These are phyloP conservation scores for Phyllosticta capitalensis DNA, from an alignment of 2,329 filamentous ascomycete species.

Conservation along the genomic window DNA sequence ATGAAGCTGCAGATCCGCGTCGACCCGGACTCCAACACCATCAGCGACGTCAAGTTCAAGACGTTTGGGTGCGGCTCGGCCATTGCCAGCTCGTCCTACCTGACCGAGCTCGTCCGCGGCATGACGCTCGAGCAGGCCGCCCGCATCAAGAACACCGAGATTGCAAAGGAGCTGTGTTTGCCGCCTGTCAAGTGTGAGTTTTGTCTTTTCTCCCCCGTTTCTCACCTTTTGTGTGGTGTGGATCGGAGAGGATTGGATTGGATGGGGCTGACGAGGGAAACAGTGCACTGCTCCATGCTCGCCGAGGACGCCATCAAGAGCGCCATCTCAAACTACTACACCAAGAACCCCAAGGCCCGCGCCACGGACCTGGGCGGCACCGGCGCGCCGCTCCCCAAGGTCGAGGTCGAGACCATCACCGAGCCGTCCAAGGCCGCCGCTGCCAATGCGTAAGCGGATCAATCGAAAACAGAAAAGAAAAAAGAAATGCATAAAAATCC, in stretches of 20 bases:
- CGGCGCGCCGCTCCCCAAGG: constrained; percentile 56
- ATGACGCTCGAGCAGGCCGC: constrained; percentile 94
- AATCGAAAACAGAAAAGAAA: background rate
- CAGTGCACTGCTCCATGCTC: constrained; percentile 86
- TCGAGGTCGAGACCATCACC: constrained; percentile 48
- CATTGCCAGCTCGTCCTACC: constrained; percentile 87
- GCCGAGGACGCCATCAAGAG: constrained; percentile 90
- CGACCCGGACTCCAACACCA: constrained; percentile 77
- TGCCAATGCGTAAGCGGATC: background rate
- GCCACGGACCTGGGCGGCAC: constrained; percentile 70
- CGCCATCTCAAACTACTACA: constrained; percentile 83
- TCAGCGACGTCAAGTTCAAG: constrained; percentile 95
- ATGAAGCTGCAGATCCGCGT: constrained; percentile 94
- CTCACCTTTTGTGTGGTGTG: background rate
- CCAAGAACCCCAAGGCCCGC: constrained; percentile 72
- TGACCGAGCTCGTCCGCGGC: constrained; percentile 88
- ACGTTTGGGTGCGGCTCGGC: constrained; percentile 92
- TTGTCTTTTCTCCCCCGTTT: background rate
- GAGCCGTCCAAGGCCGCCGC: constrained; percentile 13
- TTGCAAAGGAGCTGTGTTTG: constrained; percentile 88
- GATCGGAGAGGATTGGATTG: background rate
- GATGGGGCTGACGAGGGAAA: background rate
- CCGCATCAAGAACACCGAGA: constrained; percentile 92
- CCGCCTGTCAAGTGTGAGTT: constrained; percentile 76
- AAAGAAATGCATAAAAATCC: background rate